Percentiles rank a stretch among this genome's conserved stretches.
These are phyloP conservation scores for Penicillium sp. DNA, from an alignment of 2,329 filamentous ascomycete species.

Conservation along the genomic window DNA sequence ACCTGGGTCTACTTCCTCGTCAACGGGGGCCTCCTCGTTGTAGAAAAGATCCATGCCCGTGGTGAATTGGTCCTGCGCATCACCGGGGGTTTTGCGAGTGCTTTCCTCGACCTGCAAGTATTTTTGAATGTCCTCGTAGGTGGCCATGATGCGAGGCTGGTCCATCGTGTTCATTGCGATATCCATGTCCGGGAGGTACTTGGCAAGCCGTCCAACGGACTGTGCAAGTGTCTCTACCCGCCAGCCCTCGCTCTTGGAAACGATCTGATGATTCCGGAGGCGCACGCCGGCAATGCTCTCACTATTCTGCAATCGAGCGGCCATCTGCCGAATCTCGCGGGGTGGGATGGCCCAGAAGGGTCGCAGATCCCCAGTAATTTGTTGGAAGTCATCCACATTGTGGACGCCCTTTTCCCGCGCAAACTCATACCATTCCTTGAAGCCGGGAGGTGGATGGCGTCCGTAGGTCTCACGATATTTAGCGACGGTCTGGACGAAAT, in stretches of 20 bases:
- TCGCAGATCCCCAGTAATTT: slow-evolving; percentile 42
- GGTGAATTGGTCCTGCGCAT: slow-evolving; percentile 50
- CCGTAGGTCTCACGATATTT: slow-evolving; percentile 44
- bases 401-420: slow-evolving; percentile 40
- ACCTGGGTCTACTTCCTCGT: slow-evolving; percentile 43
- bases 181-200: slow-evolving; percentile 65
- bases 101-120: slow-evolving; percentile 55
- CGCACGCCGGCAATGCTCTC: slow-evolving; percentile 37
- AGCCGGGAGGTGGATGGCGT: slow-evolving; percentile 45
- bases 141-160: slow-evolving; percentile 65
- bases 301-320: slow-evolving; percentile 38
- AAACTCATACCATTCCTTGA: slow-evolving; percentile 46
- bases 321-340: slow-evolving; percentile 34
- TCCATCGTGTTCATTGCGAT: slow-evolving; percentile 70
- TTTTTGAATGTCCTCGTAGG: slow-evolving; percentile 60
- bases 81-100: slow-evolving; percentile 48
- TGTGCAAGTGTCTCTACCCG: slow-evolving; percentile 46
- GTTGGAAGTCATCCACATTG: slow-evolving; percentile 45
- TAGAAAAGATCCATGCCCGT: slow-evolving; percentile 43
- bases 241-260: slow-evolving; percentile 46
- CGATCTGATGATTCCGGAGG: slow-evolving; percentile 38
- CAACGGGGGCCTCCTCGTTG: slow-evolving; percentile 7
- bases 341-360: slow-evolving; percentile 45
- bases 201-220: slow-evolving; percentile 57
- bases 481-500: slow-evolving; percentile 43